Conservation (phyloP, 1,139 yeast species). For the Meyerozyma smithsonii region DNA sequence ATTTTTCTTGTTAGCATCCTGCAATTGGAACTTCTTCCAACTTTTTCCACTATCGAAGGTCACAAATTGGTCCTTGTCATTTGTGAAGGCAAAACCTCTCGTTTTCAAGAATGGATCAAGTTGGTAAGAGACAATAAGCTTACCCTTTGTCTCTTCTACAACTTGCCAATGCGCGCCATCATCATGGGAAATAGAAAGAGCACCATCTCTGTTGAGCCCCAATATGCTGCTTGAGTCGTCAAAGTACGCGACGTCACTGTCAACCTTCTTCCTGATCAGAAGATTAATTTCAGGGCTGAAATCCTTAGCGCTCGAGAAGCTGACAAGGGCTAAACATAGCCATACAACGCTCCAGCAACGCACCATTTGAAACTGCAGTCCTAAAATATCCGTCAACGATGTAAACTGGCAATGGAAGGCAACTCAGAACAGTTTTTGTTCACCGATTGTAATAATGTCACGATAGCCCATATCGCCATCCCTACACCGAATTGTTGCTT, state of each 20-base stretch:
- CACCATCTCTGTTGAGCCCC: slow-evolving; percentile 29
- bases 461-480: background rate
- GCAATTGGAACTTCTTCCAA: slow-evolving; percentile 46
- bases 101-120: slow-evolving; percentile 42
- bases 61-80: slow-evolving; percentile 35
- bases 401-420: background rate
- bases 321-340: background rate
- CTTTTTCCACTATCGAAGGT: slow-evolving; percentile 55
- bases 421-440: background rate
- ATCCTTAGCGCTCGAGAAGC: background rate
- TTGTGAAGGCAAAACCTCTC: slow-evolving; percentile 51
- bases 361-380: background rate
- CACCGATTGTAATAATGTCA: background rate
- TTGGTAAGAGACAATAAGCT: slow-evolving; percentile 22
- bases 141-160: slow-evolving; percentile 26
- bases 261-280: slow-evolving; percentile 4
- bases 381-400: background rate
- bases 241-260: slow-evolving; percentile 35
- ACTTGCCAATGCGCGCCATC: slow-evolving; percentile 55
- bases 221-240: slow-evolving; percentile 50
- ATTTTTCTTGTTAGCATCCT: slow-evolving; percentile 10
- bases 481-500: background rate
- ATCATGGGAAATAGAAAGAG: slow-evolving; percentile 44
- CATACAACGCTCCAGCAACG: background rate
- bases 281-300: slow-evolving; percentile 12